Percentiles rank a stretch among this genome's conserved stretches.
Conservation (phyloP, 305 asterid genomes). For the Fraxinus greggii region DNA sequence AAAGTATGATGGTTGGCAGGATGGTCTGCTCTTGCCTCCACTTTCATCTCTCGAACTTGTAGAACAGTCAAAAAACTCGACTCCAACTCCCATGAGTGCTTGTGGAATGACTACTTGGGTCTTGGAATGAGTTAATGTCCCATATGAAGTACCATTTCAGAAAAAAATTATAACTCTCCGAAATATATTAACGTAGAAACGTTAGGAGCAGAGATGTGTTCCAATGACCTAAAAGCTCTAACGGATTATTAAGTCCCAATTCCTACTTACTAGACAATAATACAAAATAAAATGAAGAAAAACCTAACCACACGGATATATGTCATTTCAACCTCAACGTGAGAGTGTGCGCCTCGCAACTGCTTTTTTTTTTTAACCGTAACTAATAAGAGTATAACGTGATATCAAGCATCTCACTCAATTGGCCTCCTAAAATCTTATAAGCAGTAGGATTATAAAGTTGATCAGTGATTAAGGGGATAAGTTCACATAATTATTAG, state of each 20-base stretch:
- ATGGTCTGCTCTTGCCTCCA: slow-evolving; percentile 18
- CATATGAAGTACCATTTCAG: slow-evolving; percentile 25
- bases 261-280: background rate
- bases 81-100: slow-evolving; percentile 75
- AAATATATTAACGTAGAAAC: background rate
- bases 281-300: background rate
- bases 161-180: background rate
- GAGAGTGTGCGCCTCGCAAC: background rate
- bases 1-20: slow-evolving; percentile 29
- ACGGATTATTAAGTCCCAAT: background rate
- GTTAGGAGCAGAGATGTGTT: background rate
- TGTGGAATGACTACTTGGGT: slow-evolving; percentile 36
- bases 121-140: slow-evolving; percentile 37
- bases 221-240: background rate
- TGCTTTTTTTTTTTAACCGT: background rate
- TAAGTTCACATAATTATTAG: background rate
- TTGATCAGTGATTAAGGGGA: background rate
- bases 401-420: background rate
- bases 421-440: background rate
- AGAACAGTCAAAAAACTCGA: slow-evolving; percentile 28
- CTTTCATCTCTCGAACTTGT: slow-evolving; percentile 21
- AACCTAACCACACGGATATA: background rate
- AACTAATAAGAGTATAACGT: background rate
- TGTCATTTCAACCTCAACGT: background rate
- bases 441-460: background rate